Conservation (phyloP, 257 asterid genomes). For the Capsicum chinense region DNA sequence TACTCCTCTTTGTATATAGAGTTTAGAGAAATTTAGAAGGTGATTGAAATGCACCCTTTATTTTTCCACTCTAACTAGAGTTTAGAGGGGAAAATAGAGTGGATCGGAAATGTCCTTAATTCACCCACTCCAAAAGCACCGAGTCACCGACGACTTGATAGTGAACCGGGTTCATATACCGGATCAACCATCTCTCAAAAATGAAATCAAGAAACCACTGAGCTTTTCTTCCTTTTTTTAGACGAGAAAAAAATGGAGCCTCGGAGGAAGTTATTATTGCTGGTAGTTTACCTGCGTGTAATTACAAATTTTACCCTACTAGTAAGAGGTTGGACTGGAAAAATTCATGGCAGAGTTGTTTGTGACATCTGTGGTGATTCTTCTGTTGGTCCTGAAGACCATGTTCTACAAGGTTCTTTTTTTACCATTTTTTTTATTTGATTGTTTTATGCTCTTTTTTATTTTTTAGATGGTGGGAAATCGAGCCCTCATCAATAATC, state of each 20-base stretch:
- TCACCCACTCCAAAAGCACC: neutral
- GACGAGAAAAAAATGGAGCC: conserved; percentile 43
- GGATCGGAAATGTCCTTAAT: too few relatives aligned
- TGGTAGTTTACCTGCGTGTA: conserved; percentile 27
- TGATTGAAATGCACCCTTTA: too few relatives aligned
- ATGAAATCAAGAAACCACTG: neutral
- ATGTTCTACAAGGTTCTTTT: conserved; percentile 53
- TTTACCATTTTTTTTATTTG: neutral
- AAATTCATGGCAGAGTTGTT: conserved; percentile 82
- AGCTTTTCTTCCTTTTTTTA: neutral
- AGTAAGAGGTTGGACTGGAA: conserved; percentile 77
- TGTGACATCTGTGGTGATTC: conserved; percentile 97
- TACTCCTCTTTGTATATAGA: too few relatives aligned
- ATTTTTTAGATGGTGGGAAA: neutral
- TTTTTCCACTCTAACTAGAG: too few relatives aligned
- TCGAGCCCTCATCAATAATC: too few relatives aligned
- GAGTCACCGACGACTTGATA: conserved; percentile 16
- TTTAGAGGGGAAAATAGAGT: too few relatives aligned
- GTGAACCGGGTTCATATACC: neutral
- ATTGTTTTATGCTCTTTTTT: neutral
- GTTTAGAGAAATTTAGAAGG: too few relatives aligned
- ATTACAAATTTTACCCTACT: conserved; percentile 31
- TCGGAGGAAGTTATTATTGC: conserved; percentile 32
- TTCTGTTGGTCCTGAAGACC: conserved; percentile 88
- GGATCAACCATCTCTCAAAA: neutral